Evolutionary conservation across 1,284 basidiomycete genomes (phyloP).

Genomic region (Leccinum griseonigrum): DNA sequence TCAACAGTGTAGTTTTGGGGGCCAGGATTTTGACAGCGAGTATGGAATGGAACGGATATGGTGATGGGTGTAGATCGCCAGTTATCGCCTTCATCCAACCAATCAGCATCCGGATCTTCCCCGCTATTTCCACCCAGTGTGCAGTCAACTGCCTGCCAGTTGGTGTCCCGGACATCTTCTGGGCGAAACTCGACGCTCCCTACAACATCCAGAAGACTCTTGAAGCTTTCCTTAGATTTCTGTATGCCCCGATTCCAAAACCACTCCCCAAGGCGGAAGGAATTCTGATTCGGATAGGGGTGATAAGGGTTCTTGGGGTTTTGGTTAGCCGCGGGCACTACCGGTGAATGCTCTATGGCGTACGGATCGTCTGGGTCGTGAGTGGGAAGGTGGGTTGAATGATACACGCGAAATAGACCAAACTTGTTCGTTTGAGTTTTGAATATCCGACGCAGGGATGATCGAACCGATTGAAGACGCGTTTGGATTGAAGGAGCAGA

Average conservation of each 20-base stretch:
- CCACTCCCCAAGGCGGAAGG: not conserved
- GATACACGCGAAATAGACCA: not conserved
- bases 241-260: not conserved
- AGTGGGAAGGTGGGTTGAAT: not conserved
- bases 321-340: not conserved
- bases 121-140: not conserved
- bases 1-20: not conserved
- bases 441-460: not conserved
- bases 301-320: not conserved
- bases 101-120: not conserved
- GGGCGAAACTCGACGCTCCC: not conserved
- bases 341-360: not conserved
- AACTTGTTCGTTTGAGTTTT: not conserved
- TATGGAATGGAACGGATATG: not conserved
- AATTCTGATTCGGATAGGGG: not conserved
- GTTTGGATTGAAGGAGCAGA: not conserved
- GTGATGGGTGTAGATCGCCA: not conserved
- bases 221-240: not conserved
- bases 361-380: not conserved
- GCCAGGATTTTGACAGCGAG: not conserved
- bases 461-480: not conserved
- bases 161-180: not conserved
- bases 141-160: not conserved
- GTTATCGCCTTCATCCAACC: not conserved
- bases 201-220: not conserved